phyloP scores from a whole-genome alignment of 768 basidiomycete genomes.

The Auricularia sp. region DNA sequence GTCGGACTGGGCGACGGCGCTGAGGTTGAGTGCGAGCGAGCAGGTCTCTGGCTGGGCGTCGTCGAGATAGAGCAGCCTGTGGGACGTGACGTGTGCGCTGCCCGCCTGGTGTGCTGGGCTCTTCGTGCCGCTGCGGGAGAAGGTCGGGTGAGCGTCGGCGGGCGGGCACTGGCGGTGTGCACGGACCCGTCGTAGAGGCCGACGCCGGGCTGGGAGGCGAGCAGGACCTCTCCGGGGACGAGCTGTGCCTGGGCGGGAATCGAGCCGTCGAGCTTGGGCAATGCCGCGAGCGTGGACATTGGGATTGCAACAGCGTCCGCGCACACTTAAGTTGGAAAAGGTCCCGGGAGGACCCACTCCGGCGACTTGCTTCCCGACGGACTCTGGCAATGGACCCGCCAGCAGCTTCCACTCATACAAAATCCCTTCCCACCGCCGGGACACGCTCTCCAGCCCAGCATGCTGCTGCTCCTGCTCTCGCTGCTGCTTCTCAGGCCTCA shows the following conservation, averaged over 20 bases:
- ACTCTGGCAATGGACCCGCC: no score
- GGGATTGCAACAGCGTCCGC: neutral
- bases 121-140: slow-evolving; percentile 59
- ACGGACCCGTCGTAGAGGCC: slow-evolving; percentile 90
- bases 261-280: slow-evolving; percentile 48
- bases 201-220: slow-evolving; percentile 64
- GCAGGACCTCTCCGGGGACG: slow-evolving; percentile 70
- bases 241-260: slow-evolving; percentile 70
- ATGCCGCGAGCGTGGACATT: neutral
- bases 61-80: slow-evolving; percentile 79
- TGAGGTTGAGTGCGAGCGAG: slow-evolving; percentile 63
- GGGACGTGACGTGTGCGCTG: slow-evolving; percentile 61
- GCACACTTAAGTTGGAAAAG: neutral
- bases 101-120: slow-evolving; percentile 71
- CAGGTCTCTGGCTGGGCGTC: slow-evolving; percentile 23
- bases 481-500: neutral
- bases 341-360: neutral
- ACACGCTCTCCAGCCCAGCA: neutral
- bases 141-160: neutral
- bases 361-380: neutral
- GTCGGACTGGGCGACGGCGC: slow-evolving; percentile 63
- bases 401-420: neutral
- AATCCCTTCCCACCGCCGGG: neutral
- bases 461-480: neutral
- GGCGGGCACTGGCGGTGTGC: neutral